phyloP scores from a whole-genome alignment of 1,284 basidiomycete species.

The Cryptococcus wingfieldii region DNA sequence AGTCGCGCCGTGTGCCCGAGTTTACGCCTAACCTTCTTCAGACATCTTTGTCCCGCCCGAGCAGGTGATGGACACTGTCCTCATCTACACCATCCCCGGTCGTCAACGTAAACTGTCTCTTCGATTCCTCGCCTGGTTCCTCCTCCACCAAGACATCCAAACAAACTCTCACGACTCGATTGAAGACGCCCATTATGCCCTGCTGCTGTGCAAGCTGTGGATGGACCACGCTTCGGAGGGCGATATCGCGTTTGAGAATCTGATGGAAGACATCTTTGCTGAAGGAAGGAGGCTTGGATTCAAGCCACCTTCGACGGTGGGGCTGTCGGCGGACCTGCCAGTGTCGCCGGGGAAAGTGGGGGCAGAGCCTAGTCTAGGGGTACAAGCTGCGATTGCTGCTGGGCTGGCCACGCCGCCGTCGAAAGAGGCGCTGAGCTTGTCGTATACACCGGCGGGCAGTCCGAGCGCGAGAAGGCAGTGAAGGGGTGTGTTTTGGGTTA shows the following conservation, averaged over 20 bases:
- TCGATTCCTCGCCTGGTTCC: conserved; percentile 91
- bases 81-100: conserved; percentile 78
- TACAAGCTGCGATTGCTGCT: neutral
- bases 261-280: conserved; percentile 67
- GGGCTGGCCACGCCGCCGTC: neutral
- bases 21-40: conserved; percentile 37
- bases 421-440: no score
- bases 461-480: no score
- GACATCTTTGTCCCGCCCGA: conserved; percentile 93
- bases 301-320: conserved; percentile 23
- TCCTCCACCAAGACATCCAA: conserved; percentile 87
- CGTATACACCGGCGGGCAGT: no score
- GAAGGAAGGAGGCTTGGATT: conserved; percentile 51
- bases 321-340: neutral
- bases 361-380: conserved; percentile 3
- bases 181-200: conserved; percentile 85
- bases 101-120: conserved; percentile 84
- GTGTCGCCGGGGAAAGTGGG: neutral
- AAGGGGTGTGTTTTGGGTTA: no score
- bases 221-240: conserved; percentile 70
- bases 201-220: conserved; percentile 81
- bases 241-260: conserved; percentile 65
- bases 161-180: conserved; percentile 93
- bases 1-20: conserved; percentile 38
- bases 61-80: conserved; percentile 95